These are phyloP conservation scores for Leccinum sublutescens DNA, from an alignment of 768 basidiomycete species.

Conservation along the genomic window DNA sequence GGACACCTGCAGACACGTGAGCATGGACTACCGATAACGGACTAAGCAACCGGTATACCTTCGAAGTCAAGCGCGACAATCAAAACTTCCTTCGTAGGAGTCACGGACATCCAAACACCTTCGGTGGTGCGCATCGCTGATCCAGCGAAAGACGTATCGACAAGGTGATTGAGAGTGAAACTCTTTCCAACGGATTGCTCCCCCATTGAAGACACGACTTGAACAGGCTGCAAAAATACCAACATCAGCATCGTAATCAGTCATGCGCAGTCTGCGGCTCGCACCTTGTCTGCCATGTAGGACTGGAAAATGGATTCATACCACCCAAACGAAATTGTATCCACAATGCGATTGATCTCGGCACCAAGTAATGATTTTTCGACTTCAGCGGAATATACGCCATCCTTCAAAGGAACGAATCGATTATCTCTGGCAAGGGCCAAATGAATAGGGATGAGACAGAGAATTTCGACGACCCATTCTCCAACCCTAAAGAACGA, in stretches of 20 bases:
- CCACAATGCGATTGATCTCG: slow-evolving; percentile 53
- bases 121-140: slow-evolving; percentile 64
- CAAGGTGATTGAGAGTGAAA: slow-evolving; percentile 57
- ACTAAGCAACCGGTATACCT: slow-evolving; percentile 34
- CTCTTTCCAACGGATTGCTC: slow-evolving; percentile 67
- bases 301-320: slow-evolving; percentile 64
- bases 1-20: slow-evolving; percentile 44
- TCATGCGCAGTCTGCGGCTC: background rate
- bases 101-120: slow-evolving; percentile 67
- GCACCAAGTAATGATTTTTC: slow-evolving; percentile 59
- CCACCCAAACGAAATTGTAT: slow-evolving; percentile 60
- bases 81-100: slow-evolving; percentile 53
- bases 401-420: slow-evolving; percentile 60
- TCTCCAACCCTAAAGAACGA: slow-evolving; percentile 50
- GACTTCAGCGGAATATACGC: slow-evolving; percentile 45
- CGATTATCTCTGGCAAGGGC: slow-evolving; percentile 60
- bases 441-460: slow-evolving; percentile 64
- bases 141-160: slow-evolving; percentile 63
- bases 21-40: slow-evolving; percentile 1
- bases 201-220: slow-evolving; percentile 67
- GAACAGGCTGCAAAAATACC: slow-evolving; percentile 44
- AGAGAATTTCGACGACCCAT: slow-evolving; percentile 60
- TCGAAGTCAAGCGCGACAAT: slow-evolving; percentile 68
- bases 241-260: background rate
- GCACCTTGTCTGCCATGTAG: slow-evolving; percentile 56